Evolutionary conservation across 345 rosid genomes (phyloP).

Genomic region (Dipteronia sinensis): DNA sequence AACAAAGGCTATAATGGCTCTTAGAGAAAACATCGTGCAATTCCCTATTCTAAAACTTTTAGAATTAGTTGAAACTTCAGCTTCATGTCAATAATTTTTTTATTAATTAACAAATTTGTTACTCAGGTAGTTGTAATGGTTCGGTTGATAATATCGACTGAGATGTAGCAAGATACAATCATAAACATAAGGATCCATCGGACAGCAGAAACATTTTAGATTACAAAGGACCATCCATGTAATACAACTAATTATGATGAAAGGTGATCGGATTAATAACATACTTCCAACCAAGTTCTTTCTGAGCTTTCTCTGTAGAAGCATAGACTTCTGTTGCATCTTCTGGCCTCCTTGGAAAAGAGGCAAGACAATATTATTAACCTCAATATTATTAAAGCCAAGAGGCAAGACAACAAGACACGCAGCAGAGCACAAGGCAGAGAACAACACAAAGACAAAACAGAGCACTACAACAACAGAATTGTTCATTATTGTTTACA

Average conservation of each 20-base stretch:
- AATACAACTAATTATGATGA: neutral
- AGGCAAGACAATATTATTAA: too few species aligned
- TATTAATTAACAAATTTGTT: too few species aligned
- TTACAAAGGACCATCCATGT: neutral
- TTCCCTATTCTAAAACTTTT: too few species aligned
- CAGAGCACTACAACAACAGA: too few species aligned
- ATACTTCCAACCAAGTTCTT: slow-evolving; percentile 94
- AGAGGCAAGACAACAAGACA: too few species aligned
- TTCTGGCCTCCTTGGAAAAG: slow-evolving; percentile 86
- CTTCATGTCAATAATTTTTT: neutral
- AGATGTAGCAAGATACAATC: neutral
- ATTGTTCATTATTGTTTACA: too few species aligned
- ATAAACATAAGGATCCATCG: neutral
- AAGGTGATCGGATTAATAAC: slow-evolving; percentile 22
- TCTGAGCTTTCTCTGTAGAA: slow-evolving; percentile 70
- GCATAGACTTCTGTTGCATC: slow-evolving; percentile 93
- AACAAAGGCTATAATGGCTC: neutral
- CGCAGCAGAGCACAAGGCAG: too few species aligned
- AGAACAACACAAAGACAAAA: too few species aligned
- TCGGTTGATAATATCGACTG: neutral
- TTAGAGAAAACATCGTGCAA: neutral
- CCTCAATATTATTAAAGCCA: too few species aligned
- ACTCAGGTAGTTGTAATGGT: neutral
- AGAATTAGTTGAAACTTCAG: neutral
- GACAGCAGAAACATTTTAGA: neutral